Evolutionary conservation across 1,284 basidiomycete genomes (phyloP), one percentile per base, ranked within the genome.

Genomic region (Fomitopsis palustris): DNA sequence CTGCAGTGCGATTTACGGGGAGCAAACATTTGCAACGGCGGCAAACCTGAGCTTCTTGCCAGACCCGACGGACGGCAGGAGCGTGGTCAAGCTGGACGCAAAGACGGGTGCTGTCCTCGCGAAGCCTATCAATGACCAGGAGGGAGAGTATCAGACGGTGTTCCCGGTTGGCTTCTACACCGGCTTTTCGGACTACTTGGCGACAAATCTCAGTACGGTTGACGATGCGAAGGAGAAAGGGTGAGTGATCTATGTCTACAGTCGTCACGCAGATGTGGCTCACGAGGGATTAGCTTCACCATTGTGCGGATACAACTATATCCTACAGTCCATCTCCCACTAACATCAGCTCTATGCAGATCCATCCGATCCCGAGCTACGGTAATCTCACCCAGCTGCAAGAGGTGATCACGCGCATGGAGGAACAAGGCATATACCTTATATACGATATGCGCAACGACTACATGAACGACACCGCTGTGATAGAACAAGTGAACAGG

Each of bases 381-480:
- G 77, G 78, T 61, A 85, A 89, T 64, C 58, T 82, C 45, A 85
- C 84, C 0, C 77, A 77, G 0, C 72, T 90, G 0, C 77, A 82
- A 31, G 63, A 78, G 47, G 82, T 90, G 23, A 66, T 90, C 8
- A 84, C 90, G 66, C 76, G 80, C 47, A 90, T 92, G 86, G 82
- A 90, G 69, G 78, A 86, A 63, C 80, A 84, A 1, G 88, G 87
- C 0, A 66, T 92, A 10, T 91, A 87, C 67, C 76, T 89, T 52
- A 88, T 91, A 82, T 91, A 91, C 61, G 87, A 90, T 67, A 90
- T 91, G 87, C 78, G 87, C 61, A 75, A 64, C 88, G 88, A 62
- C 57, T 90, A 89, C 71, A 82, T 78, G 80, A 85, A 91, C 68
- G 63, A 72, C n/a, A 80, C 82, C 2, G 77, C 81, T 1, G 84